Evolutionary conservation across 2,329 filamentous ascomycete species (phyloP), one percentile per base, ranked within the genome.

Genomic region (Trichoderma harzianum): DNA sequence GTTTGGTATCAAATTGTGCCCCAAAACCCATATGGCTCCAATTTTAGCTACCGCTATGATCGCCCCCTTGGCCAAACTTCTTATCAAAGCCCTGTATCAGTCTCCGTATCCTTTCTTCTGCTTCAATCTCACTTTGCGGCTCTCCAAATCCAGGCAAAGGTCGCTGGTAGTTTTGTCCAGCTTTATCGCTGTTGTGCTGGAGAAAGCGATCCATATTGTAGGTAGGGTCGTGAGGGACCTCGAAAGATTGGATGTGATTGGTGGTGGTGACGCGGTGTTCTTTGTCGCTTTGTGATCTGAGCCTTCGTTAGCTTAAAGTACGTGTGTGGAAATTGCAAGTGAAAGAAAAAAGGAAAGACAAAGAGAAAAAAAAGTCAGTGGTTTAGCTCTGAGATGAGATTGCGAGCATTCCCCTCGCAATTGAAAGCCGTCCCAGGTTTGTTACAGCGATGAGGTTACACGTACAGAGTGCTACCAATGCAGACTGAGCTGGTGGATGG

Each of bases 201-300:
- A 43, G 51, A 30, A 67, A 58, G 18, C 34, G 53, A 14, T 43
- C n/a, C 5, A 67, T 14, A 34, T n/a, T 67, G 34, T 58, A 58
- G 10, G 36, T 34, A 10, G 6, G 36, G 3, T 61, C 26, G 28
- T 26, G 12, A 14, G 55, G n/a, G 16, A 60, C 14, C 4, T 30
- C 18, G 28, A 34, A 3, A 24, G 47, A 12, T 53, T 53, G 47
- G 5, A 12, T 0, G 11, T 21, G 47, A 53, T 21, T 12, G n/a
- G 11, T 53, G n/a, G n/a, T 24, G 21, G 21, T 0, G 2, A 12
- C 47, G n/a, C 21, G n/a, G 11, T 24, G 21, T 53, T 53, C 47
- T 53, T 53, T 53, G n/a, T 53, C 21, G 11, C 47, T 0, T 0
- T 53, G 21, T 53, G 47, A 24, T 24, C 47, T 53, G 3, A 24